Evolutionary conservation across 352 stramenopile genomes (phyloP).

Genomic region (Phytophthora pluvialis): DNA sequence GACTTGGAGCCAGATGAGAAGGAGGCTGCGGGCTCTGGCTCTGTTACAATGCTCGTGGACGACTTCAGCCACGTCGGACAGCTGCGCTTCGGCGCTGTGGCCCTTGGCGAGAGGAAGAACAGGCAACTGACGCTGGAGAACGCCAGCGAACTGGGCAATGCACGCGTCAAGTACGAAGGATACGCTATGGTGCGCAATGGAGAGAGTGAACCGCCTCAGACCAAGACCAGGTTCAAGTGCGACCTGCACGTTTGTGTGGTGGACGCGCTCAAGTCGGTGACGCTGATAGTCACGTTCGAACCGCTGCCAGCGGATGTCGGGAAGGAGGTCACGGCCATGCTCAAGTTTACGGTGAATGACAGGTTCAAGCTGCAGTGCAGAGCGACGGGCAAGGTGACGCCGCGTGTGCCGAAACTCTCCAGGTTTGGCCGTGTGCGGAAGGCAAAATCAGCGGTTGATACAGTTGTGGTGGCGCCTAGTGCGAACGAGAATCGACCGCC

Average conservation of each 20-base stretch:
- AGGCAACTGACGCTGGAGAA: conserved; percentile 65
- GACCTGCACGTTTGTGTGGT: conserved; percentile 78
- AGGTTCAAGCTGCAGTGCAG: conserved; percentile 58
- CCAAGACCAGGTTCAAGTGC: conserved; percentile 64
- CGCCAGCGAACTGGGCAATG: conserved; percentile 59
- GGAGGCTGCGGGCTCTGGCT: background rate
- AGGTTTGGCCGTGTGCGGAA: conserved; percentile 31
- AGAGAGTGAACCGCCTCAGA: conserved; percentile 8
- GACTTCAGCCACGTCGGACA: conserved; percentile 46
- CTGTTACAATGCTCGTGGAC: conserved; percentile 51
- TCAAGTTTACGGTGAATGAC: conserved; percentile 78
- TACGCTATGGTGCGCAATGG: conserved; percentile 44
- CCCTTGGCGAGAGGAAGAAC: conserved; percentile 52
- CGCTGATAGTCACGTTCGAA: conserved; percentile 71
- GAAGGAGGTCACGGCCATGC: conserved; percentile 43
- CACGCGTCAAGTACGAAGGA: conserved; percentile 74
- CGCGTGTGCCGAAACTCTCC: conserved; percentile 29
- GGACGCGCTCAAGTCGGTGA: conserved; percentile 55
- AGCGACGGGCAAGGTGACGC: conserved; percentile 37
- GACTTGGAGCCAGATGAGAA: conserved; percentile 9
- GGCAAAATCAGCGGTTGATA: background rate
- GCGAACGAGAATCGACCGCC: conserved; percentile 6
- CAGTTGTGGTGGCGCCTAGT: conserved; percentile 14
- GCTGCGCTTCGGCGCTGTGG: conserved; percentile 62
- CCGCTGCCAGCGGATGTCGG: conserved; percentile 50